These are phyloP conservation scores for Dothideomycetes sp. DNA, from an alignment of 2,329 filamentous ascomycete species.

Conservation along the genomic window DNA sequence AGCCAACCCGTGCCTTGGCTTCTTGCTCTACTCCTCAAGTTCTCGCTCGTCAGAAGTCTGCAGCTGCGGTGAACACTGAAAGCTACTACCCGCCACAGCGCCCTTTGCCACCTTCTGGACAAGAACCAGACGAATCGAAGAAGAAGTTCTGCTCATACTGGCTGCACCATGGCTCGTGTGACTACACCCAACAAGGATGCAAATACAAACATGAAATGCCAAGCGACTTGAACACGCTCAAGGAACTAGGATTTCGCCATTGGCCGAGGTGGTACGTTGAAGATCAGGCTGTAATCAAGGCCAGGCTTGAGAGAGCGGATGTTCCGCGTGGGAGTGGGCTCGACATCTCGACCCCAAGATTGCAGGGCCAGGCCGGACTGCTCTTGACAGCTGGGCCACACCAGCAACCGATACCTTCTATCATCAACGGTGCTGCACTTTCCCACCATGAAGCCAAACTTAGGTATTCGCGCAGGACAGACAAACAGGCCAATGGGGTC, in stretches of 20 bases:
- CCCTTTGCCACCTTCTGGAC: constrained; percentile 23
- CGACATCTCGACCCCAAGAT: no score
- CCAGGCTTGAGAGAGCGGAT: no score
- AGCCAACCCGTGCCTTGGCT: neutral
- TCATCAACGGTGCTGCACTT: neutral
- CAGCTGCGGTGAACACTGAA: neutral
- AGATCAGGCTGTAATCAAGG: constrained; percentile 23
- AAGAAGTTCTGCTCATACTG: constrained; percentile 85
- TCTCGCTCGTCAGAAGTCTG: neutral
- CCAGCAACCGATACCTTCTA: neutral
- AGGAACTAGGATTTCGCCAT: constrained; percentile 54
- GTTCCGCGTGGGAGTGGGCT: no score
- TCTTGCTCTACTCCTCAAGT: no score
- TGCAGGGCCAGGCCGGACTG: no score
- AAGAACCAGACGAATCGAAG: constrained; percentile 32
- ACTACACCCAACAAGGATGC: constrained; percentile 77
- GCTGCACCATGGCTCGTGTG: constrained; percentile 76
- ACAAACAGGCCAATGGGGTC: neutral
- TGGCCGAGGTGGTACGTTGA: constrained; percentile 48
- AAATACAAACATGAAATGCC: constrained; percentile 90
- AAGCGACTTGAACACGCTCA: constrained; percentile 51
- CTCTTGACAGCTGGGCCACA: neutral
- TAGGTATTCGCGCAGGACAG: neutral
- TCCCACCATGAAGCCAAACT: neutral
- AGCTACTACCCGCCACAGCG: constrained; percentile 2